phyloP scores from a whole-genome alignment of 768 basidiomycete genomes.

The Suillus hirtellus region DNA sequence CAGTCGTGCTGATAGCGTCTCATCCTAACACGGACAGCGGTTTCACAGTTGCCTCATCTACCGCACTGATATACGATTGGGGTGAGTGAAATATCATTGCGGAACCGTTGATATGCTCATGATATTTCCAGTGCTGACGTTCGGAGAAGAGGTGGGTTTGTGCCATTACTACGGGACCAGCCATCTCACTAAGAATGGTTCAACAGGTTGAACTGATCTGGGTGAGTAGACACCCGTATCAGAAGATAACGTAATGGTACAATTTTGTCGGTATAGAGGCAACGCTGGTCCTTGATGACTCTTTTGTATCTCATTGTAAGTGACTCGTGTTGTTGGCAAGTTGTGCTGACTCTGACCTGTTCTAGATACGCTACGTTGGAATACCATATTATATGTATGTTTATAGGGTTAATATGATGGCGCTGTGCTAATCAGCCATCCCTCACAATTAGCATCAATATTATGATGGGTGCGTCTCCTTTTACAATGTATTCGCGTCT shows the following conservation, averaged over 20 bases:
- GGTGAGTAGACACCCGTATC: not conserved
- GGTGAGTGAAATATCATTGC: not conserved
- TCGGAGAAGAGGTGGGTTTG: not conserved
- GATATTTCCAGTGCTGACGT: not conserved
- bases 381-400: conserved; percentile 1
- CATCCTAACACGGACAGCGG: not conserved
- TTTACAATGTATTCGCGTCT: not conserved
- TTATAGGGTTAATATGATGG: not conserved
- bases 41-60: not conserved
- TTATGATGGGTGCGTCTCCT: not conserved
- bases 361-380: conserved; percentile 1
- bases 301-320: not conserved
- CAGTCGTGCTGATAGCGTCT: not conserved
- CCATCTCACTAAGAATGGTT: not conserved
- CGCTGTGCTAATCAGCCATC: not conserved
- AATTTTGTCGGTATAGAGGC: not conserved
- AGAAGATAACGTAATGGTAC: not conserved
- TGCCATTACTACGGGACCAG: not conserved
- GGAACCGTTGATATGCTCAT: not conserved
- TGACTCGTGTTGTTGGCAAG: not conserved
- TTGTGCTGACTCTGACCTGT: not conserved
- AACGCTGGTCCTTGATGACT: not conserved
- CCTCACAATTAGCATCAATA: not conserved
- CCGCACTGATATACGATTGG: conserved; percentile 1
- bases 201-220: not conserved